Percentiles rank a stretch among this genome's conserved stretches.
phyloP scores from a whole-genome alignment of 345 rosid genomes.

The Trapa incisa region DNA sequence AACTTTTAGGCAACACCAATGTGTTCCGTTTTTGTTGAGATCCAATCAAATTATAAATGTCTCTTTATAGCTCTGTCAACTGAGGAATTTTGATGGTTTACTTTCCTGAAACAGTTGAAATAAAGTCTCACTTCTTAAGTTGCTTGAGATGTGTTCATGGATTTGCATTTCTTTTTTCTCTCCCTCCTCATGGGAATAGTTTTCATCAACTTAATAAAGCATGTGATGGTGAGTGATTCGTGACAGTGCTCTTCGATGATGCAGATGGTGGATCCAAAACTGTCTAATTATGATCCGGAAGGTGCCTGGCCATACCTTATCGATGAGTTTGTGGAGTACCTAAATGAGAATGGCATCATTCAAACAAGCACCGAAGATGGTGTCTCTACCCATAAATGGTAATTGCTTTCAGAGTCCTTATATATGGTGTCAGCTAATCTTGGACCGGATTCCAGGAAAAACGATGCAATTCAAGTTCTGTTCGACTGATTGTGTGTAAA shows the following conservation, averaged over 20 bases:
- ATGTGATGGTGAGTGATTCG: neutral
- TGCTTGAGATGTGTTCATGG: neutral
- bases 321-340: constrained; percentile 91
- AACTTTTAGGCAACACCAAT: neutral
- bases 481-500: neutral
- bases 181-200: neutral
- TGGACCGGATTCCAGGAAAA: neutral
- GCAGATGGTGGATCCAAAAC: constrained; percentile 55
- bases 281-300: constrained; percentile 77
- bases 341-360: constrained; percentile 48
- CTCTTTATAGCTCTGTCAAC: neutral
- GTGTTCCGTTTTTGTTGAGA: neutral
- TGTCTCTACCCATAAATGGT: constrained; percentile 13
- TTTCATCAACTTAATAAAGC: neutral
- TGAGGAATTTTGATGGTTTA: neutral
- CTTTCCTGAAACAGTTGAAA: neutral
- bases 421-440: neutral
- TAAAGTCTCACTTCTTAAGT: neutral
- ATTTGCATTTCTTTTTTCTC: neutral
- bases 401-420: neutral
- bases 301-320: constrained; percentile 99
- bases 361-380: constrained; percentile 19
- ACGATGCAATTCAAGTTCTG: neutral
- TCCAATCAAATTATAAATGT: neutral
- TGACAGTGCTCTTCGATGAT: neutral